Percentiles rank a stretch among this genome's conserved stretches.
Conservation (phyloP, 108 stramenopile genomes). For the Thalassiosira profunda region DNA sequence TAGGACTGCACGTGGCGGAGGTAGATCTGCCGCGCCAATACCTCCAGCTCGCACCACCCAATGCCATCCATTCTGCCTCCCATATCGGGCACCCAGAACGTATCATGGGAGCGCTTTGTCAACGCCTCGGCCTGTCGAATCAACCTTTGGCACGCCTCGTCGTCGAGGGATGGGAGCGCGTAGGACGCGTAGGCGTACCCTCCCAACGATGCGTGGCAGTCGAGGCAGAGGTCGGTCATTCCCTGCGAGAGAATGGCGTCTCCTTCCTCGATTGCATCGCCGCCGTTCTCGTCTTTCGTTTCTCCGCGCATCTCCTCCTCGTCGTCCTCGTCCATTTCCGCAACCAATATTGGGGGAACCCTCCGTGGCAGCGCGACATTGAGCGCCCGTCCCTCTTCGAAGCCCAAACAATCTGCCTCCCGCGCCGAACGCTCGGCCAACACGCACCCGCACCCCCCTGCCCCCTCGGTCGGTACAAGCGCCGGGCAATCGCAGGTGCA, state of each 20-base stretch:
- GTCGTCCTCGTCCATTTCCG: too few relatives aligned
- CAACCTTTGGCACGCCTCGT: slow-evolving; percentile 17
- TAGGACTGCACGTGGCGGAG: slow-evolving; percentile 57
- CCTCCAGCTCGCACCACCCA: slow-evolving; percentile 58
- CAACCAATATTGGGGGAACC: neutral
- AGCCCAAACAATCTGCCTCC: slow-evolving; percentile 37
- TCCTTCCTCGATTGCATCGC: neutral
- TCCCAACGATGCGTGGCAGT: slow-evolving; percentile 26
- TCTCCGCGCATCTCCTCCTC: too few relatives aligned
- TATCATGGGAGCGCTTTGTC: slow-evolving; percentile 63
- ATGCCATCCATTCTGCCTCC: neutral
- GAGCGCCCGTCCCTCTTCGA: neutral
- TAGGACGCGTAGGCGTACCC: slow-evolving; percentile 23
- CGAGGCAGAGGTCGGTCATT: slow-evolving; percentile 15
- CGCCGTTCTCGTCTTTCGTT: neutral
- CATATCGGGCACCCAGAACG: slow-evolving; percentile 67
- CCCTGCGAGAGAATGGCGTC: neutral
- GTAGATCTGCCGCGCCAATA: slow-evolving; percentile 65
- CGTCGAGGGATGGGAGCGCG: slow-evolving; percentile 6
- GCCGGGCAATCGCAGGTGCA: slow-evolving; percentile 76
- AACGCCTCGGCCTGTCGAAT: slow-evolving; percentile 61
- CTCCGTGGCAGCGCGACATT: neutral
- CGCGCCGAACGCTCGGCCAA: slow-evolving; percentile 35
- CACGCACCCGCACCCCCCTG: slow-evolving; percentile 10
- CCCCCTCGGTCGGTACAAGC: neutral